Evolutionary conservation across 1,284 basidiomycete species (phyloP).

Genomic region (Ganoderma multipileum): DNA sequence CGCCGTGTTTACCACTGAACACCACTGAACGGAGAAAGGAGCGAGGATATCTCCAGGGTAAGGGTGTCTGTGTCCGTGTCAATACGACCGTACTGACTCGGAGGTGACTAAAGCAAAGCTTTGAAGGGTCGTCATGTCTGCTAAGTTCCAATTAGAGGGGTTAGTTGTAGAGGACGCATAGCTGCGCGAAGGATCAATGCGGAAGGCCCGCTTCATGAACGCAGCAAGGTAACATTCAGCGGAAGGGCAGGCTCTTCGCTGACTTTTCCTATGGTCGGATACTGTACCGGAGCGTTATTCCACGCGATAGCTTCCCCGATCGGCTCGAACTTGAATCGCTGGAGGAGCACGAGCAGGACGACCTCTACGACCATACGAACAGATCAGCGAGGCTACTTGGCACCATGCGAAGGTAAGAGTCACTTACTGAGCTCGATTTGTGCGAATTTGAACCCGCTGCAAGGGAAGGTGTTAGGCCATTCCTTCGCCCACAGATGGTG

Average conservation of each 20-base stretch:
- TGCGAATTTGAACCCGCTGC: slow-evolving; percentile 42
- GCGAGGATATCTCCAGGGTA: too few species aligned
- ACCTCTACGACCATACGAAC: slow-evolving; percentile 17
- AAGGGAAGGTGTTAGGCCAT: too few species aligned
- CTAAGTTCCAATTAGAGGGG: too few species aligned
- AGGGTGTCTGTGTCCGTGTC: too few species aligned
- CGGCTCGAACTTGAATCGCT: slow-evolving; percentile 26
- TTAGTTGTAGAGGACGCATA: too few species aligned
- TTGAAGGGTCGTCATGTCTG: too few species aligned
- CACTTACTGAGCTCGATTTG: slow-evolving; percentile 43
- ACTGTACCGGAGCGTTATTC: slow-evolving; percentile 28
- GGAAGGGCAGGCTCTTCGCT: slow-evolving; percentile 23
- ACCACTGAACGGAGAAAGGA: too few species aligned
- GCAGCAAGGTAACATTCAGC: slow-evolving; percentile 15
- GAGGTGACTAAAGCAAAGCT: too few species aligned
- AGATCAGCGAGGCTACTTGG: not conserved
- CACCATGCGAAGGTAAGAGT: not conserved
- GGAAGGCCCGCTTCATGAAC: not conserved
- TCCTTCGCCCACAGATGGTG: not conserved
- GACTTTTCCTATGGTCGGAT: slow-evolving; percentile 20
- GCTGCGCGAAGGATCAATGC: too few species aligned
- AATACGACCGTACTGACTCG: too few species aligned
- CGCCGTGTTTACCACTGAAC: too few species aligned
- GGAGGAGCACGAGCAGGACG: slow-evolving; percentile 24
- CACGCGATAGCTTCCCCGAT: slow-evolving; percentile 21